Base-by-base conservation (phyloP, 352 stramenopile species). In the Plasmopara viticola region DNA sequence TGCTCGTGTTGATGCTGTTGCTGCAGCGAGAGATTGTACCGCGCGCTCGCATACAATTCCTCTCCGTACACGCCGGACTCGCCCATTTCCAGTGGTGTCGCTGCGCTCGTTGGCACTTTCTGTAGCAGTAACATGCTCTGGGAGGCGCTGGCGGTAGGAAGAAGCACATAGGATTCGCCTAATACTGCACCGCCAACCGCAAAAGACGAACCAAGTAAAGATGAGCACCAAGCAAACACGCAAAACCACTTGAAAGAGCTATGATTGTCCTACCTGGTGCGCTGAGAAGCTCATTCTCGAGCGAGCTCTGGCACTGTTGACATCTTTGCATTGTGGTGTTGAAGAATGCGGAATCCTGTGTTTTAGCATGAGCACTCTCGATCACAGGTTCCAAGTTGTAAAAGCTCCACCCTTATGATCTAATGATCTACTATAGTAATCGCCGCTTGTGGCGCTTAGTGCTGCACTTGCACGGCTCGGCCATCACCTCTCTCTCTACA, bases 151-250 rank as follows among this genome's bases (percentile, higher is more conserved):
- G 72, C 72, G 15, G 78, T 84, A 29, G 79, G 79, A 18, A 90
- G 71, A 46, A 90, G 65, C 54, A 90, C 79, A 38, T 90, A 90
- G 0, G 74, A 87, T 53, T 90, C 79, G 46, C 77, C 77, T 39
- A 90, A 58, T 43, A 72, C 70, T 53, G 58, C 57, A 10, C 50
- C 18, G 43, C 28, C 17, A 5, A 28, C 9, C 25, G 4, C 8
- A 18, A 56, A 51, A 12, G 17, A 28, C 10, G 56, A 15, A 37
- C 40, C 33, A 44, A 30, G 50, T 14, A 29, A 31, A 68, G 51
- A 6, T 45, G 4, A 41, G 25, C 17, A 46, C 12, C 34, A 44
- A 29, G 20, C 29, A 10, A 47, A 44, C 1, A 40, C 15, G 30
- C n/a, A 8, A 6, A 31, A 2, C 1, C 13, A 45, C 0, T 15